A percentile compares a stretch with the other conserved stretches of the same genome.
These are phyloP conservation scores for Xylona heveae DNA, from an alignment of 495 filamentous ascomycete species.

Conservation along the genomic window DNA sequence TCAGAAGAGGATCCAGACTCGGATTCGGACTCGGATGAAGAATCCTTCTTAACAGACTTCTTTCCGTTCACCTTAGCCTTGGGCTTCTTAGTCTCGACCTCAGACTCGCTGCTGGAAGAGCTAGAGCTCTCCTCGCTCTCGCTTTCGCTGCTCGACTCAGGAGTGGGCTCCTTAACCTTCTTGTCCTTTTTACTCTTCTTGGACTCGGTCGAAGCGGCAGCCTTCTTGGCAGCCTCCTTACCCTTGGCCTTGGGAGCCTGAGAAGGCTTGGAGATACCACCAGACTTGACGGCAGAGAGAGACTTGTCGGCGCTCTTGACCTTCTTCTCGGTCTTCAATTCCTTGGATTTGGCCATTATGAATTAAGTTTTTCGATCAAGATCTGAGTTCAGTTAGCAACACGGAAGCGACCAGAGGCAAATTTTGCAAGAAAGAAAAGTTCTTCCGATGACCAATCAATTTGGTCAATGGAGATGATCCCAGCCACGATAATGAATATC, in stretches of 20 bases:
- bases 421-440: no score
- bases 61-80: slow-evolving; percentile 1
- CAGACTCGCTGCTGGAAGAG: slow-evolving; percentile 2
- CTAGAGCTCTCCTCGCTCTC: background rate
- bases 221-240: slow-evolving; percentile 21
- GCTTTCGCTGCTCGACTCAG: slow-evolving; percentile 6
- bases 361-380: no score
- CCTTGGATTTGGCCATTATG: slow-evolving; percentile 36
- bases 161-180: slow-evolving; percentile 27
- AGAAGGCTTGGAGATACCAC: slow-evolving; percentile 21
- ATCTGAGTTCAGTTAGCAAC: no score
- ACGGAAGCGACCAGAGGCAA: no score
- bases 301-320: slow-evolving; percentile 28
- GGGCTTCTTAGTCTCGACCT: slow-evolving; percentile 3
- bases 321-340: slow-evolving; percentile 28
- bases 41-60: slow-evolving; percentile 2
- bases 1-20: slow-evolving; percentile 12
- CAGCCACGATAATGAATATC: no score
- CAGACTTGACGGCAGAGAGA: slow-evolving; percentile 23
- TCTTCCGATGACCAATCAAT: no score
- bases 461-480: no score
- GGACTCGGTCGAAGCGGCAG: slow-evolving; percentile 13
- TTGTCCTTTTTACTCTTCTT: slow-evolving; percentile 24
- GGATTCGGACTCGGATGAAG: slow-evolving; percentile 15
- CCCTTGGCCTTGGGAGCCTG: slow-evolving; percentile 17